Evolutionary conservation across 805 yeast species (phyloP).

Genomic region (Candida maesae): DNA sequence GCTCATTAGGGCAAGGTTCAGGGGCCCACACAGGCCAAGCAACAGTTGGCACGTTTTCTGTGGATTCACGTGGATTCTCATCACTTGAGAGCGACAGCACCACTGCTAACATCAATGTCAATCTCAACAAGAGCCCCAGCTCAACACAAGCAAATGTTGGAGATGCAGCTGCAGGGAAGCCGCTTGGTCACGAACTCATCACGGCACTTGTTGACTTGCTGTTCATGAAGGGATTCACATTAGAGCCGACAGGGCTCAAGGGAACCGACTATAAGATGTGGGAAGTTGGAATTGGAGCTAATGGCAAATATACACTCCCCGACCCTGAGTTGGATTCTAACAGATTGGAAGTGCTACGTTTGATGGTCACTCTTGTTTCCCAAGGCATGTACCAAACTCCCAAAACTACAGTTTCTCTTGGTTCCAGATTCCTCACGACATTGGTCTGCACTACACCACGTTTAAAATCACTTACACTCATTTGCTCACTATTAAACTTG

Average conservation of each 20-base stretch:
- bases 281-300: conserved; percentile 75
- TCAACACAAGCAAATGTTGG: conserved; percentile 20
- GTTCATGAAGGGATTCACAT: conserved; percentile 56
- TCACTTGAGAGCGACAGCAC: conserved; percentile 17
- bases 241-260: conserved; percentile 26
- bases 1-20: conserved; percentile 4
- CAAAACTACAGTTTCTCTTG: conserved; percentile 40
- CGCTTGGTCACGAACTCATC: conserved; percentile 36
- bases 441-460: conserved; percentile 46
- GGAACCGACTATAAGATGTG: conserved; percentile 48
- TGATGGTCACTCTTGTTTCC: conserved; percentile 59
- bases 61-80: conserved; percentile 18
- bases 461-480: conserved; percentile 43
- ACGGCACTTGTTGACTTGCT: conserved; percentile 41
- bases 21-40: conserved; percentile 12
- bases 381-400: conserved; percentile 51
- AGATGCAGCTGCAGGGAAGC: conserved; percentile 5
- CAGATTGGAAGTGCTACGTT: conserved; percentile 61
- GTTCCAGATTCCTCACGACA: conserved; percentile 58
- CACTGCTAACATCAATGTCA: conserved; percentile 19
- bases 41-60: conserved; percentile 29
- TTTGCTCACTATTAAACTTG: conserved; percentile 69
- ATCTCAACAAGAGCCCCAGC: conserved; percentile 10
- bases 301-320: conserved; percentile 31
- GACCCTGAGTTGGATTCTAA: conserved; percentile 51